These are phyloP conservation scores for Chiua virens DNA, from an alignment of 768 basidiomycete genomes.

Conservation along the genomic window DNA sequence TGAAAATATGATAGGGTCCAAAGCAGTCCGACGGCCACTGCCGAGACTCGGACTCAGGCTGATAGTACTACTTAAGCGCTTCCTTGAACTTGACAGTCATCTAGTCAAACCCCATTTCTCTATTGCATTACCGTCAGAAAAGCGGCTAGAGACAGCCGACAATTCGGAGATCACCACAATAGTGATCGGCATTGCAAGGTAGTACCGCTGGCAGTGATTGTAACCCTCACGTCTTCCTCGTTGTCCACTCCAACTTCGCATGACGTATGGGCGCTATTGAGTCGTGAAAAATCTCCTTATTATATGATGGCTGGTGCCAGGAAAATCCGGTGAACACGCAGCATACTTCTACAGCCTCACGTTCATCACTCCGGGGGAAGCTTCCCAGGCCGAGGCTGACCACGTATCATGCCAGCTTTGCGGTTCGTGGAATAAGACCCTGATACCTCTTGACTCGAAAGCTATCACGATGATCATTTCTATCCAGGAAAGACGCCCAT, in stretches of 20 bases:
- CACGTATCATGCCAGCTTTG: background rate
- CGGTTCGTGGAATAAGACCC: background rate
- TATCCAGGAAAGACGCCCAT: constrained; percentile 7
- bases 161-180: too few relatives aligned
- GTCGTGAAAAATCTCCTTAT: background rate
- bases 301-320: background rate
- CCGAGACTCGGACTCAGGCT: too few relatives aligned
- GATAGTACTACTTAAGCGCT: too few relatives aligned
- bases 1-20: constrained; percentile 1
- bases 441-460: background rate
- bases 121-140: background rate
- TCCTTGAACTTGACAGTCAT: background rate
- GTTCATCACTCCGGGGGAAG: background rate
- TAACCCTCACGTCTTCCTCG: constrained; percentile 13
- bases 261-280: constrained; percentile 3
- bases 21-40: too few relatives aligned
- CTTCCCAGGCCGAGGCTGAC: background rate
- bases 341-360: background rate
- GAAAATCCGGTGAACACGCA: background rate
- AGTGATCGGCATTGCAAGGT: too few relatives aligned
- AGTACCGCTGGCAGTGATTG: too few relatives aligned
- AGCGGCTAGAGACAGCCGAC: too few relatives aligned
- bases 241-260: background rate
- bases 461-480: background rate
- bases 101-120: background rate